phyloP scores from a whole-genome alignment of 2,329 filamentous ascomycete genomes.

The Thelonectria rubi region DNA sequence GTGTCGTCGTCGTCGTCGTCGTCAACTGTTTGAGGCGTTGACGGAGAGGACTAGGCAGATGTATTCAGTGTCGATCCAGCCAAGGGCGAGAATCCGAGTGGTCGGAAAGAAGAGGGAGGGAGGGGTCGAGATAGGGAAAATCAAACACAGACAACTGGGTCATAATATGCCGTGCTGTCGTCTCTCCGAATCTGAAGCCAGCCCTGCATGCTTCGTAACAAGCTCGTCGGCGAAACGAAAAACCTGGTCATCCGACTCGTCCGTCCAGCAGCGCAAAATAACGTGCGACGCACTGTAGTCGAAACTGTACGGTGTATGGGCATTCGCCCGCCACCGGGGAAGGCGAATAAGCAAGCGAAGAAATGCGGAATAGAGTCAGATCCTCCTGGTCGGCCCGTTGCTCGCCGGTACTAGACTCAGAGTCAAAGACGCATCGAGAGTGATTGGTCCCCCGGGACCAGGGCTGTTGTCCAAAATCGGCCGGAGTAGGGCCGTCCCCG shows the following conservation, averaged over 20 bases:
- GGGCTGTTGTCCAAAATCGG: conserved; percentile 34
- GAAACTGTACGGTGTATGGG: too few relatives aligned
- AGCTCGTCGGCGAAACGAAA: too few relatives aligned
- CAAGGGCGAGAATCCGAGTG: conserved; percentile 5
- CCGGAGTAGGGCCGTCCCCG: conserved; percentile 43
- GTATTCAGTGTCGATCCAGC: conserved; percentile 8
- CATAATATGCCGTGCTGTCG: too few relatives aligned
- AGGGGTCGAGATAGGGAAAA: conserved; percentile 6
- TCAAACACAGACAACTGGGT: conserved; percentile 2
- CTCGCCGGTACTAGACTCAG: conserved; percentile 5
- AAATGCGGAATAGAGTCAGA: too few relatives aligned
- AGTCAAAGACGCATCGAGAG: too few relatives aligned
- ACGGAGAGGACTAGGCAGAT: too few relatives aligned
- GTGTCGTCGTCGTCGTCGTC: neutral
- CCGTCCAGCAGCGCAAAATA: too few relatives aligned
- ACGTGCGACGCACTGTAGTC: too few relatives aligned
- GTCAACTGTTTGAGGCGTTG: too few relatives aligned
- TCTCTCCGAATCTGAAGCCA: too few relatives aligned
- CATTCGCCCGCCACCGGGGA: neutral
- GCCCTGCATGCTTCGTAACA: too few relatives aligned
- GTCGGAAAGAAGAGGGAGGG: neutral
- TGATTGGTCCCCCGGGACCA: conserved; percentile 14
- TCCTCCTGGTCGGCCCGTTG: conserved; percentile 20
- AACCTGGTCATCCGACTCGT: too few relatives aligned
- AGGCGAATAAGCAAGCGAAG: neutral